Evolutionary conservation across 2,329 filamentous ascomycete species (phyloP).

Genomic region (Phaeosphaeria sp.): DNA sequence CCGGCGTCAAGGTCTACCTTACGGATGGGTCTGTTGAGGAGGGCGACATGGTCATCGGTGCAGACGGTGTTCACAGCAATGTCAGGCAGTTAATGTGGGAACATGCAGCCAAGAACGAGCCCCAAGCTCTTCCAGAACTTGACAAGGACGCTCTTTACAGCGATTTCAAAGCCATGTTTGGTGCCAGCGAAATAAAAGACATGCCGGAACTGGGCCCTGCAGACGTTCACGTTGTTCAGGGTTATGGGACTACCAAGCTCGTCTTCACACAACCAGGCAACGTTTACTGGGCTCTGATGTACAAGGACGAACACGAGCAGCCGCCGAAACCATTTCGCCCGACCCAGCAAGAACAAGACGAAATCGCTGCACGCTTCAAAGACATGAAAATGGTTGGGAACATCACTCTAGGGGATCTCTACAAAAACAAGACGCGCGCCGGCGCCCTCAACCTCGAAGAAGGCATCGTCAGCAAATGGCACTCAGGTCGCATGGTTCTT

Average conservation of each 20-base stretch:
- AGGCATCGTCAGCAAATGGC: constrained; percentile 49
- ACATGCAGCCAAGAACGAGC: constrained; percentile 14
- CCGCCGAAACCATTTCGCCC: constrained; percentile 12
- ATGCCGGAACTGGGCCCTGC: constrained; percentile 34
- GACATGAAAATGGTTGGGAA: constrained; percentile 33
- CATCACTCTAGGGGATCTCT: constrained; percentile 46
- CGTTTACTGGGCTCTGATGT: constrained; percentile 17
- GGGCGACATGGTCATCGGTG: constrained; percentile 32
- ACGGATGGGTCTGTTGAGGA: constrained; percentile 20
- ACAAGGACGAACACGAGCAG: constrained; percentile 13
- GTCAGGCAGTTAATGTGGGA: constrained; percentile 31
- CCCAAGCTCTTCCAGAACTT: constrained; percentile 10
- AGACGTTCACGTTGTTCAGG: constrained; percentile 25
- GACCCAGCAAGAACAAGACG: constrained; percentile 36
- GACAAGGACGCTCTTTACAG: constrained; percentile 19
- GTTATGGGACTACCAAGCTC: constrained; percentile 33
- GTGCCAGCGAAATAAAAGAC: constrained; percentile 21
- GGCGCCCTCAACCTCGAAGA: constrained; percentile 44
- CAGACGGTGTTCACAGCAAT: constrained; percentile 31
- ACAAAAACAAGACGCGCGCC: constrained; percentile 22
- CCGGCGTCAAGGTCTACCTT: constrained; percentile 20
- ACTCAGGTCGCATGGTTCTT: constrained; percentile 48
- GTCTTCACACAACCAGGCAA: constrained; percentile 28
- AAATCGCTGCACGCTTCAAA: constrained; percentile 29
- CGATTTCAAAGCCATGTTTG: constrained; percentile 19